These are phyloP conservation scores for Sphagnum fallax DNA, from an alignment of 228 moss, liverwort and hornwort species.

Conservation along the genomic window DNA sequence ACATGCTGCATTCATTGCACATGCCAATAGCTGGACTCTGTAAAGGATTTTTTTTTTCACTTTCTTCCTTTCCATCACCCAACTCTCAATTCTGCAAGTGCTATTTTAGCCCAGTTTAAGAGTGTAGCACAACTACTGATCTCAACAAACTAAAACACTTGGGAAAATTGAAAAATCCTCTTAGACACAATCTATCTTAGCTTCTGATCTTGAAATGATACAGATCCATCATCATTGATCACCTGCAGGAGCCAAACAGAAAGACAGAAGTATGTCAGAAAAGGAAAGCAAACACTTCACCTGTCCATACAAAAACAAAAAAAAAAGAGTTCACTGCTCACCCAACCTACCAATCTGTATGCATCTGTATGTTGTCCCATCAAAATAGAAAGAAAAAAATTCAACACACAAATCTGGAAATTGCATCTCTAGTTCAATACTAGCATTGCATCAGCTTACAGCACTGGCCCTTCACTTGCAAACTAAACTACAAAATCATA, in stretches of 20 bases:
- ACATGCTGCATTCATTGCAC: slow-evolving; percentile 88
- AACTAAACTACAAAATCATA: too few relatives aligned
- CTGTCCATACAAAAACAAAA: not conserved
- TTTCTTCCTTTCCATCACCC: not conserved
- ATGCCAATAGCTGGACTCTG: slow-evolving; percentile 66
- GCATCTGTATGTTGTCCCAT: too few relatives aligned
- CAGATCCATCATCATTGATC: slow-evolving; percentile 92
- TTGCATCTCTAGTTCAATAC: not conserved
- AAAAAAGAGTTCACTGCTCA: not conserved
- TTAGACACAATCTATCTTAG: too few relatives aligned
- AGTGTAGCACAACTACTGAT: too few relatives aligned
- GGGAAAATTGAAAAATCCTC: too few relatives aligned
- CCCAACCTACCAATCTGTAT: not conserved
- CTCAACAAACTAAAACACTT: too few relatives aligned
- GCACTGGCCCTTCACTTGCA: too few relatives aligned
- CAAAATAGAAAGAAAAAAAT: too few relatives aligned
- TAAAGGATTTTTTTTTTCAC: slow-evolving; percentile 35
- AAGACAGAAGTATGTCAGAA: not conserved
- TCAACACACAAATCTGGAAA: not conserved
- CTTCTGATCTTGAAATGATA: slow-evolving; percentile 43
- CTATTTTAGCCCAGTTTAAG: too few relatives aligned
- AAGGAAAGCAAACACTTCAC: not conserved
- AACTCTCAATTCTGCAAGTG: not conserved
- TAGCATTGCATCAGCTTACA: too few relatives aligned
- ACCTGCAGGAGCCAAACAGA: slow-evolving; percentile 49